phyloP scores from a whole-genome alignment of 176 grass and related monocot genomes.

The Triticum monococcum region DNA sequence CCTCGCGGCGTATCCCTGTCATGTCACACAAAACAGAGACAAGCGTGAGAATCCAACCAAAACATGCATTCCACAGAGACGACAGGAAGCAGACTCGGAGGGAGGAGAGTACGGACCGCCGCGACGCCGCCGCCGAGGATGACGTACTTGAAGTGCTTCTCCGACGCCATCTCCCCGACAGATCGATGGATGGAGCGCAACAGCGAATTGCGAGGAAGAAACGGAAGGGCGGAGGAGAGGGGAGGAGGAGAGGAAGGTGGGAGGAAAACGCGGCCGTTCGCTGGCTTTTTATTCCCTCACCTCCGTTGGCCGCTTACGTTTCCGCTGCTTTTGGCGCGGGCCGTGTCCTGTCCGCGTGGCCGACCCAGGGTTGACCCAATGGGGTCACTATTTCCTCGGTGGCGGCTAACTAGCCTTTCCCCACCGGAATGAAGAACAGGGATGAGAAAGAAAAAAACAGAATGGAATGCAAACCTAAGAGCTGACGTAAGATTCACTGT shows the following conservation, averaged over 20 bases:
- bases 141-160: slow-evolving; percentile 88
- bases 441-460: too few relatives aligned
- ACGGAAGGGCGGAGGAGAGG: not conserved
- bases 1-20: slow-evolving; percentile 82
- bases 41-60: not conserved
- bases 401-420: not conserved
- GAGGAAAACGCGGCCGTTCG: slow-evolving; percentile 19
- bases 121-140: slow-evolving; percentile 92
- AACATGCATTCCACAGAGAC: not conserved
- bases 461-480: not conserved
- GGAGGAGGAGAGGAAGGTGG: not conserved
- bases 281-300: slow-evolving; percentile 30
- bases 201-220: not conserved
- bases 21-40: not conserved
- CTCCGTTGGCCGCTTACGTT: not conserved
- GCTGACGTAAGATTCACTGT: not conserved
- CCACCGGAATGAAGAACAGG: not conserved
- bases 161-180: slow-evolving; percentile 19
- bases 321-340: not conserved
- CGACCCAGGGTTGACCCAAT: too few relatives aligned
- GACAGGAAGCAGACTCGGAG: not conserved
- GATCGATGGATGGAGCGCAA: not conserved
- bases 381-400: not conserved
- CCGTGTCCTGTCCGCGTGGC: slow-evolving; percentile 22
- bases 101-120: slow-evolving; percentile 39